Percentiles rank a stretch among this genome's conserved stretches.
Evolutionary conservation across 768 basidiomycete genomes (phyloP).

Genomic region (Russula sp.): DNA sequence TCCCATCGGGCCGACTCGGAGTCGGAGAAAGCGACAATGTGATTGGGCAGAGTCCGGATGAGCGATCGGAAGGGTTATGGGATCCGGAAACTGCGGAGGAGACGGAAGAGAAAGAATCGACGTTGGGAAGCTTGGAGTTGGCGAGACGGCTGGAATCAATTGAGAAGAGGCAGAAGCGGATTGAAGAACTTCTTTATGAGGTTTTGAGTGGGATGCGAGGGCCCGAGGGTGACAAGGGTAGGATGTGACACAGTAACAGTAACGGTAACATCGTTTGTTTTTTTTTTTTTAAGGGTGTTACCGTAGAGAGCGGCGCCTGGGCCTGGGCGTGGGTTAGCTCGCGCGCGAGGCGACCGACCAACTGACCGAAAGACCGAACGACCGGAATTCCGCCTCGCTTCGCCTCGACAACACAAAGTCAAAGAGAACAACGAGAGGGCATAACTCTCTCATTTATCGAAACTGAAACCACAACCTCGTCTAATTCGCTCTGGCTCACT

Average conservation of each 20-base stretch:
- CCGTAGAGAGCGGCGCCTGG: neutral
- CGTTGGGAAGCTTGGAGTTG: conserved; percentile 30
- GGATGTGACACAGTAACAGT: neutral
- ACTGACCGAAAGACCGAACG: conserved; percentile 7
- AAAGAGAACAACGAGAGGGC: conserved; percentile 3
- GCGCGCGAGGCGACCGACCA: neutral
- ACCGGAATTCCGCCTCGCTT: conserved; percentile 10
- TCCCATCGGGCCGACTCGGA: conserved; percentile 3
- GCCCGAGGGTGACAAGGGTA: neutral
- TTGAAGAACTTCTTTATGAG: conserved; percentile 39
- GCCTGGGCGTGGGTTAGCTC: neutral
- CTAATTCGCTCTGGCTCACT: conserved; percentile 7
- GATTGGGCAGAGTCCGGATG: conserved; percentile 30
- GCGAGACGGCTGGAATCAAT: conserved; percentile 36
- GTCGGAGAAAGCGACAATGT: conserved; percentile 7
- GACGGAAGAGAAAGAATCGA: conserved; percentile 30
- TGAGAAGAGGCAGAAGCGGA: conserved; percentile 42
- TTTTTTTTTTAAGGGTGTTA: neutral
- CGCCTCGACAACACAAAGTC: neutral
- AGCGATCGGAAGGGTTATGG: conserved; percentile 7
- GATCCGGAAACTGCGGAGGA: conserved; percentile 21
- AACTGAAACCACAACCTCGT: neutral
- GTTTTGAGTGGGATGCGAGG: conserved; percentile 9
- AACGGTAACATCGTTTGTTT: neutral
- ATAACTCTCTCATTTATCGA: neutral